phyloP scores from a whole-genome alignment of 1,139 yeast genomes.

The Candida pseudoviswanathii region DNA sequence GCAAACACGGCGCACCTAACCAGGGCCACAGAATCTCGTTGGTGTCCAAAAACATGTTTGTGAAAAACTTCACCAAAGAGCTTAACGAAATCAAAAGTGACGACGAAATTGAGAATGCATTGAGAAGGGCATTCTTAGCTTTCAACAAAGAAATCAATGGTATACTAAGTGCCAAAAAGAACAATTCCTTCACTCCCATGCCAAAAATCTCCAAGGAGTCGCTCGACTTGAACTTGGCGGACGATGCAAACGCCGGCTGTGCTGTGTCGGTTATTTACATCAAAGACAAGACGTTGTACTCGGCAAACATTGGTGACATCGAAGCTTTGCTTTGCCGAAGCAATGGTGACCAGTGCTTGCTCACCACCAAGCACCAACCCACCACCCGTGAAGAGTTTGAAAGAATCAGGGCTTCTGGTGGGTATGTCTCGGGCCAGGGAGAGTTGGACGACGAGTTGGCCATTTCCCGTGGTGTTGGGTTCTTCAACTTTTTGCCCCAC shows the following conservation, averaged over 20 bases:
- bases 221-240: conserved; percentile 42
- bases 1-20: conserved; percentile 58
- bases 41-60: conserved; percentile 72
- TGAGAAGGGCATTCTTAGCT: conserved; percentile 75
- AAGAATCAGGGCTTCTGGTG: conserved; percentile 88
- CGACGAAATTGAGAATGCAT: conserved; percentile 60
- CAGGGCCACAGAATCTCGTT: conserved; percentile 74
- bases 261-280: conserved; percentile 82
- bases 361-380: conserved; percentile 85
- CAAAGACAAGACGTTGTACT: conserved; percentile 66
- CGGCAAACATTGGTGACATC: conserved; percentile 91
- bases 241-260: conserved; percentile 83
- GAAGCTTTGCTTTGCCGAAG: conserved; percentile 78
- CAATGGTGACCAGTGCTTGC: conserved; percentile 74
- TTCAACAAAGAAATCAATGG: conserved; percentile 77
- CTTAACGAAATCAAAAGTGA: conserved; percentile 50
- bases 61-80: conserved; percentile 64
- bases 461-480: conserved; percentile 92
- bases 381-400: conserved; percentile 80
- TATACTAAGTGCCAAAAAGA: conserved; percentile 38
- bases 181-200: conserved; percentile 27
- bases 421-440: conserved; percentile 84
- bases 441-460: conserved; percentile 80
- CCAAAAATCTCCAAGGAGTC: conserved; percentile 42
- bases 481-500: conserved; percentile 82